A percentile compares a stretch with the other conserved stretches of the same genome.
These are phyloP conservation scores for Geotrichum candidum DNA, from an alignment of 1,139 yeast species.

Conservation along the genomic window DNA sequence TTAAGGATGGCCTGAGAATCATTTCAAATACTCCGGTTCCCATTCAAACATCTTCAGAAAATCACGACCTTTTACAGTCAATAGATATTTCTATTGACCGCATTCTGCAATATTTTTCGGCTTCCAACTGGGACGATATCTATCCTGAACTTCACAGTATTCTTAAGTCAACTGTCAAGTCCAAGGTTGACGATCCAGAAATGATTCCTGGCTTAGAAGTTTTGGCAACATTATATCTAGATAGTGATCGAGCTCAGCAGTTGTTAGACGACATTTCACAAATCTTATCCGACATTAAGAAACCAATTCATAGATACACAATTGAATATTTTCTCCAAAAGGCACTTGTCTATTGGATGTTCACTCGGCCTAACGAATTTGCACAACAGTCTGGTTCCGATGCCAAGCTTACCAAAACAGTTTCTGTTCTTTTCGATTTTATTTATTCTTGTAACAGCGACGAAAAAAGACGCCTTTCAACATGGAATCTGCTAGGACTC, in stretches of 20 bases:
- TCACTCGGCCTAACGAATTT: constrained; percentile 11
- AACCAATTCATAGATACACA: constrained; percentile 52
- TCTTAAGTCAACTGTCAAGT: constrained; percentile 10
- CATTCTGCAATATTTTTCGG: constrained; percentile 47
- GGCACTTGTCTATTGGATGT: constrained; percentile 47
- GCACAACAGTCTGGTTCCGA: constrained; percentile 5
- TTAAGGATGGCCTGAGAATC: constrained; percentile 13
- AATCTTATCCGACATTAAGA: constrained; percentile 42
- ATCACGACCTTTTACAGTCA: constrained; percentile 30
- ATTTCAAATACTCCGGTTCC: constrained; percentile 7
- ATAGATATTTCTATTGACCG: constrained; percentile 46
- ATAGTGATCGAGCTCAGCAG: constrained; percentile 37
- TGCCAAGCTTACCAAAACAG: constrained; percentile 6
- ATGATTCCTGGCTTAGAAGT: constrained; percentile 50
- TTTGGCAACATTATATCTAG: constrained; percentile 46
- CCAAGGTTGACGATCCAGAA: constrained; percentile 26
- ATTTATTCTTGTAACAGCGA: constrained; percentile 14
- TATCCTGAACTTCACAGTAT: constrained; percentile 20
- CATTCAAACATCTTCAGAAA: neutral
- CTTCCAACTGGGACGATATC: constrained; percentile 48
- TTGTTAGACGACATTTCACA: constrained; percentile 42
- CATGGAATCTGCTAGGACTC: constrained; percentile 15
- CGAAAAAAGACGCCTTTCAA: constrained; percentile 14
- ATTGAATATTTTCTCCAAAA: constrained; percentile 47
- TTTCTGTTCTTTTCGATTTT: constrained; percentile 14